Conservation (phyloP, 257 asterid genomes). For the Salvia rosmarinus region DNA sequence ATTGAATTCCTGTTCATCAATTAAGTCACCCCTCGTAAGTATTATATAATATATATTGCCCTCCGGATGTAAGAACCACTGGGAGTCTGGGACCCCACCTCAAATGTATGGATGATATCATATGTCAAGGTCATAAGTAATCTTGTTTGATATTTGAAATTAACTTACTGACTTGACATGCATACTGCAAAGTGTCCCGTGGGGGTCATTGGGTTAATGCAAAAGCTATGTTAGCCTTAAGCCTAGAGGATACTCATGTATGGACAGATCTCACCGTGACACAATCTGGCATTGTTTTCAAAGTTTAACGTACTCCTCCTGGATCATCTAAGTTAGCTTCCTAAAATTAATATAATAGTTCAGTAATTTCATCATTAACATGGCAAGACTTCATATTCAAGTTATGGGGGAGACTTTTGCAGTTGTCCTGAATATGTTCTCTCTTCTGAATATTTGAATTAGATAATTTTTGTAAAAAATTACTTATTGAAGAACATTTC, state of each 20-base stretch:
- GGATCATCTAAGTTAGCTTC: background rate
- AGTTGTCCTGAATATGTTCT: background rate
- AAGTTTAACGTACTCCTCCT: background rate
- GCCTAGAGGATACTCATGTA: slow-evolving; percentile 10
- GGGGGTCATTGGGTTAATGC: too few relatives aligned
- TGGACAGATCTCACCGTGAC: background rate
- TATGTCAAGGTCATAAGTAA: background rate
- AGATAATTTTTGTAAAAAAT: background rate
- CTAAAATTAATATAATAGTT: background rate
- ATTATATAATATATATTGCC: slow-evolving; percentile 5
- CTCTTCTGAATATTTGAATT: background rate
- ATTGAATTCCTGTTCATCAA: slow-evolving; percentile 67
- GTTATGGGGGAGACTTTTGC: background rate
- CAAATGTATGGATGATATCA: background rate
- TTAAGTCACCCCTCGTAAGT: slow-evolving; percentile 87
- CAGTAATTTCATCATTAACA: background rate
- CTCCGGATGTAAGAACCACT: background rate
- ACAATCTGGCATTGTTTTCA: background rate
- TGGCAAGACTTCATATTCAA: background rate
- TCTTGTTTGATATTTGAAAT: background rate
- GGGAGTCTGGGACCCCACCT: background rate
- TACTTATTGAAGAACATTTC: background rate
- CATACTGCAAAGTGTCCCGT: background rate
- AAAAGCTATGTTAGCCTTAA: background rate
- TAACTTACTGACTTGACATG: background rate